Base-by-base conservation (phyloP, 2,329 filamentous ascomycete species). In the Elsinoe necatrix region DNA sequence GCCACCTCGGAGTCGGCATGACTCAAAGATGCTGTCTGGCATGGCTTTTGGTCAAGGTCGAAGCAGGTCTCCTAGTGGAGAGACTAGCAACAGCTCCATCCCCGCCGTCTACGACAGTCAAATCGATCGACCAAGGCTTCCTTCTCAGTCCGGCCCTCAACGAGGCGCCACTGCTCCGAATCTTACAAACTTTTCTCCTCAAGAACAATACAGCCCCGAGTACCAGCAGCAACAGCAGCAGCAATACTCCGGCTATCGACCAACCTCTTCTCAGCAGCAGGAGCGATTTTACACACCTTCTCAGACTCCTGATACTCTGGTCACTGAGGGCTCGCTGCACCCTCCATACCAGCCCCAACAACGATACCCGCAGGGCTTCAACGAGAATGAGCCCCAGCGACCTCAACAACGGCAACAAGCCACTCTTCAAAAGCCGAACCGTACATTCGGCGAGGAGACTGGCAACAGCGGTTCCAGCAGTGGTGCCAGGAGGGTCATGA, bases 401-500 rank as follows among this genome's bases (percentile, higher is more conserved):
- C 70, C 71, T 57, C 76, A 74, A 21, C 71, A 71, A 62, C 72
- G 75, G 60, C 67, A 68, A 58, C 67, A 67, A 67, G 64, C 72
- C 68, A 64, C 70, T 18, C 60, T 93, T 66, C 95, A 95, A 74
- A 86, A 84, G 69, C 54, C 54, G 8, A 90, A 92, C 72, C 83
- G 90, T 57, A 84, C 82, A 62, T 95, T 98, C 64, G 85, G 82
- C 1, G 90, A 96, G 65, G 89, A 95, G 59, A 81, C 84, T 60
- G 86, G 89, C 63, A 77, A 74, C 45, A 84, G 84, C 29, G 92
- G 92, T 43, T 95, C 87, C 70, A 92, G 85, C 61, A 89, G 89
- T 57, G 87, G 90, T 2, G 90, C 91, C 12, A 86, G 91, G 69
- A 84, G 89, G 68, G 93, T 98, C 37, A 97, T 98, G 91, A 92